Percentiles rank a stretch among this genome's conserved stretches.
phyloP scores from a whole-genome alignment of 148 eudicot species.

The Bassia scoparia region DNA sequence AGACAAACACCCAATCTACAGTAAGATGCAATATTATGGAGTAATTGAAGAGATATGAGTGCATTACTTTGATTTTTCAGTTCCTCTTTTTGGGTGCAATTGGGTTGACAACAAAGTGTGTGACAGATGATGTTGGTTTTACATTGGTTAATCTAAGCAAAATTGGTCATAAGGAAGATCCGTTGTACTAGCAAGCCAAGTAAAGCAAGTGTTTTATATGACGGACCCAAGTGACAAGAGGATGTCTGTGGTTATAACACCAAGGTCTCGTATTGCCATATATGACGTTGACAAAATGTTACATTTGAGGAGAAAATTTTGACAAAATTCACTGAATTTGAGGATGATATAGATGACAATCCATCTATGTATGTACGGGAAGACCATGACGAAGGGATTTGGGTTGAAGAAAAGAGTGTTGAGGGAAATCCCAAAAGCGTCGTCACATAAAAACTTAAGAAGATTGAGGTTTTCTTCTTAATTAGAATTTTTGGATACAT shows the following conservation, averaged over 20 bases:
- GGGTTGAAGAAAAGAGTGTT: neutral
- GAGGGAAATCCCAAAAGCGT: neutral
- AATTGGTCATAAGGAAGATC: neutral
- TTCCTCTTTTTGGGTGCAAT: neutral
- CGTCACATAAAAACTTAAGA: neutral
- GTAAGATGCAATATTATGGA: neutral
- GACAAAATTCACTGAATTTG: neutral
- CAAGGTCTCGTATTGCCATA: neutral
- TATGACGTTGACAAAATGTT: neutral
- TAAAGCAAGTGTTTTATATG: neutral
- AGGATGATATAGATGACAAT: neutral
- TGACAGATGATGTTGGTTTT: neutral
- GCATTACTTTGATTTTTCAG: neutral
- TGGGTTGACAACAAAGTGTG: neutral
- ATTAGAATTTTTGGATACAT: neutral
- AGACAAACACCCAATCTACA: neutral
- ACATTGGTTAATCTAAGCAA: neutral
- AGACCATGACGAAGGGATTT: neutral
- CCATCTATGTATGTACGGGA: neutral
- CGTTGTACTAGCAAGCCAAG: neutral
- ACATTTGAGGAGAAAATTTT: neutral
- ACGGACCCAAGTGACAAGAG: neutral
- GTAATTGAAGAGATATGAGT: constrained; percentile 4
- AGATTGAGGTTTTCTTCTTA: too few species aligned
- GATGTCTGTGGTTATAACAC: neutral